These are phyloP conservation scores for Podaxis pistillaris DNA, from an alignment of 768 basidiomycete species.

Conservation along the genomic window DNA sequence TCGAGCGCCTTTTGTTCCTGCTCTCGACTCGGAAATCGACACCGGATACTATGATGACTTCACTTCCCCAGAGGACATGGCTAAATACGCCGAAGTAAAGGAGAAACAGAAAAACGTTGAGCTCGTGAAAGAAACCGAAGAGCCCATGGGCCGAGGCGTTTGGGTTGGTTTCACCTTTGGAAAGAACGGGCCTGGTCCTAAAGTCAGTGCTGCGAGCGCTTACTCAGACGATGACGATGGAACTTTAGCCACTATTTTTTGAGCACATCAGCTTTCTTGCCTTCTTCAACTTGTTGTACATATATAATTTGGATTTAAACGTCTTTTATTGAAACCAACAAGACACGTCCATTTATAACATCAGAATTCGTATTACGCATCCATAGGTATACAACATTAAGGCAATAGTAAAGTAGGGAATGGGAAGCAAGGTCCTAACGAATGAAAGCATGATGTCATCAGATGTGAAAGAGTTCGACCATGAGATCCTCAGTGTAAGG, in stretches of 20 bases:
- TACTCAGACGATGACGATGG: conserved; percentile 45
- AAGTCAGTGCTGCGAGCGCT: conserved; percentile 30
- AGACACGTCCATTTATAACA: background rate
- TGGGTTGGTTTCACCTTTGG: conserved; percentile 95
- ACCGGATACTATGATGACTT: conserved; percentile 96
- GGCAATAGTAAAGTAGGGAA: background rate
- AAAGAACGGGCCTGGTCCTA: conserved; percentile 73
- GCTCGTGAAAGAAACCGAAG: conserved; percentile 85
- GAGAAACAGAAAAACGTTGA: conserved; percentile 97
- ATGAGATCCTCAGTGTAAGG: background rate
- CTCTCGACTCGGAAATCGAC: conserved; percentile 91
- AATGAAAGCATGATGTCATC: background rate
- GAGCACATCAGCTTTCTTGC: conserved; percentile 14
- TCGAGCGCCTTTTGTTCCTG: conserved; percentile 89
- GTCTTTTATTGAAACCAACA: background rate
- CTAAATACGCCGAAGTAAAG: conserved; percentile 96
- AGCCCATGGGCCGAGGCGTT: conserved; percentile 65
- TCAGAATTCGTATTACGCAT: background rate
- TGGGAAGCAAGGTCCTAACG: background rate
- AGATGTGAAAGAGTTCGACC: background rate
- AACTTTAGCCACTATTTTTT: conserved; percentile 63
- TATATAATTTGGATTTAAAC: background rate
- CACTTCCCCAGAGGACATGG: conserved; percentile 89
- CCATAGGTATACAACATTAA: background rate
- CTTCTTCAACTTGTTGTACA: conserved; percentile 2